Percentiles rank a stretch among this genome's conserved stretches.
These are phyloP conservation scores for Aspergillus quadricinctus DNA, from an alignment of 2,329 filamentous ascomycete genomes.

Conservation along the genomic window DNA sequence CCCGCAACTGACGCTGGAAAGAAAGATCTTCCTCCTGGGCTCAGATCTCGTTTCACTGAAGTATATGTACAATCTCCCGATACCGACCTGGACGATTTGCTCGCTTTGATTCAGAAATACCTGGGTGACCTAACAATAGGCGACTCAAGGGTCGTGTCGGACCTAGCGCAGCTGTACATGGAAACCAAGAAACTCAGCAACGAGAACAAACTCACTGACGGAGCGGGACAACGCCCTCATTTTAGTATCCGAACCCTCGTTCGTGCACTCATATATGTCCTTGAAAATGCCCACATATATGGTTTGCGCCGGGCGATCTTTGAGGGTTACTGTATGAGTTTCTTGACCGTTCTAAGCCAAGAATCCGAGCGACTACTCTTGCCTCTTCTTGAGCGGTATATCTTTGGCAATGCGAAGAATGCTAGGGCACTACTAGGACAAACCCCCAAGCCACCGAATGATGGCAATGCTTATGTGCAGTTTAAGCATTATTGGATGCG, in stretches of 20 bases:
- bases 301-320: slow-evolving; percentile 80
- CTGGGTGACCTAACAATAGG: slow-evolving; percentile 67
- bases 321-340: slow-evolving; percentile 98
- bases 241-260: slow-evolving; percentile 95
- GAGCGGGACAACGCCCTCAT: slow-evolving; percentile 91
- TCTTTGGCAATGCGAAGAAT: slow-evolving; percentile 68
- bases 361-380: slow-evolving; percentile 75
- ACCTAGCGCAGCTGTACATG: slow-evolving; percentile 83
- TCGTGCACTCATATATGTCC: slow-evolving; percentile 81
- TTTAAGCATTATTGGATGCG: slow-evolving; percentile 91
- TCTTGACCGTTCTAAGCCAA: slow-evolving; percentile 79
- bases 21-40: slow-evolving; percentile 81
- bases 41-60: slow-evolving; percentile 91
- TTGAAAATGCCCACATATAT: slow-evolving; percentile 77
- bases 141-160: slow-evolving; percentile 68
- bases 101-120: slow-evolving; percentile 85
- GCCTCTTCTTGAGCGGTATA: slow-evolving; percentile 73
- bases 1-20: slow-evolving; percentile 97
- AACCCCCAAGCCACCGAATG: slow-evolving; percentile 69
- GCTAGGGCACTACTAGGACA: slow-evolving; percentile 70
- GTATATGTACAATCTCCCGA: slow-evolving; percentile 92
- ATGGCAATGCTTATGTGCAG: slow-evolving; percentile 73
- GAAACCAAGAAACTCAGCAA: slow-evolving; percentile 78
- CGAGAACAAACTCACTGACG: slow-evolving; percentile 83
- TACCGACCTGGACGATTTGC: slow-evolving; percentile 75